Evolutionary conservation across 306 rosid genomes (phyloP).

Genomic region (Vigna radiata): DNA sequence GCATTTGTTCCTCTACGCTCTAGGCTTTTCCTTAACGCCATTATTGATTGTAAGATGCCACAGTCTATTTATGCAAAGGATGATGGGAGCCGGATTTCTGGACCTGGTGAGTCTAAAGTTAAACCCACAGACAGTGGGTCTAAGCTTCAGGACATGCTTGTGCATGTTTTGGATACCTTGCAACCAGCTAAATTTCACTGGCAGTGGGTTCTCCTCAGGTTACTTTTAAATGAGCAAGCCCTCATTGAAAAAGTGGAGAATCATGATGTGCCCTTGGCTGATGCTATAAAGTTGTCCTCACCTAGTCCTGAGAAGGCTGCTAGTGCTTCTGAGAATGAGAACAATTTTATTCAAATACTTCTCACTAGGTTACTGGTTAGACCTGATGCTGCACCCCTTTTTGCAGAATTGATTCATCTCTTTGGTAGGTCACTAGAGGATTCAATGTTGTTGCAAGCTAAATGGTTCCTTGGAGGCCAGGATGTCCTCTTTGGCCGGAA

Average conservation of each 20-base stretch:
- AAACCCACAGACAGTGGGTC: slow-evolving; percentile 58
- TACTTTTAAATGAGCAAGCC: slow-evolving; percentile 89
- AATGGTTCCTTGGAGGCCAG: slow-evolving; percentile 85
- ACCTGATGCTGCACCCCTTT: slow-evolving; percentile 98
- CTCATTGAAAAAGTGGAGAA: slow-evolving; percentile 74
- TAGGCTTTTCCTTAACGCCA: slow-evolving; percentile 83
- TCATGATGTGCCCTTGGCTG: slow-evolving; percentile 65
- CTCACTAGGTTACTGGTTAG: slow-evolving; percentile 88
- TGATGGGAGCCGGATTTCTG: slow-evolving; percentile 63
- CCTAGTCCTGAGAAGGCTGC: slow-evolving; percentile 73
- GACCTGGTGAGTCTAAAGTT: slow-evolving; percentile 65
- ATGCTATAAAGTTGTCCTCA: slow-evolving; percentile 78
- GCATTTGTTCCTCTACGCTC: slow-evolving; percentile 95
- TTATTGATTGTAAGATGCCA: slow-evolving; percentile 88
- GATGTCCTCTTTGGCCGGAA: slow-evolving; percentile 92
- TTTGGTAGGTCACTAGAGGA: slow-evolving; percentile 89
- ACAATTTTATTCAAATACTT: slow-evolving; percentile 77
- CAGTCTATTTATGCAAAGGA: slow-evolving; percentile 51
- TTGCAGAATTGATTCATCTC: slow-evolving; percentile 85
- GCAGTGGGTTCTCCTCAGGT: slow-evolving; percentile 98
- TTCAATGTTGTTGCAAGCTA: slow-evolving; percentile 89
- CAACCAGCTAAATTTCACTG: slow-evolving; percentile 99
- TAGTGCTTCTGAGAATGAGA: slow-evolving; percentile 89
- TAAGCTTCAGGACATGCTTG: slow-evolving; percentile 83
- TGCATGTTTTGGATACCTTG: slow-evolving; percentile 75